Conservation (phyloP, 208 protist genomes). For the Wallacemonas sp. region DNA sequence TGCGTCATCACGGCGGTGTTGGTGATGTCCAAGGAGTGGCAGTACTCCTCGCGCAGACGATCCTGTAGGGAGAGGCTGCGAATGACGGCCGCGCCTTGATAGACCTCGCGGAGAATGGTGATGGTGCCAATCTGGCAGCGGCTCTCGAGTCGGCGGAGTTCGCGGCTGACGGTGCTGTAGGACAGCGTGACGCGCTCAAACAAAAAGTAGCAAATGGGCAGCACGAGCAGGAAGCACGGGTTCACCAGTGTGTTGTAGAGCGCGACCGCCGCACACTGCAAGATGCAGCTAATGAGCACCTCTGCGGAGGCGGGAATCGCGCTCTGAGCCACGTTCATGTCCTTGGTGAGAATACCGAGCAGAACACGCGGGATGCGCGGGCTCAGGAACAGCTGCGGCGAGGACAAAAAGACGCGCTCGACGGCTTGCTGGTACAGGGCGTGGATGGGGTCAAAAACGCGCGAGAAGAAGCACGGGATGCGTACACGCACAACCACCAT, state of each 20-base stretch:
- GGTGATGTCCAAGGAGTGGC: constrained; percentile 55
- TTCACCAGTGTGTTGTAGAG: constrained; percentile 55
- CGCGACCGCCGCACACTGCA: constrained; percentile 46
- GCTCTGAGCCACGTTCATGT: constrained; percentile 48
- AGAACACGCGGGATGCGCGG: constrained; percentile 39
- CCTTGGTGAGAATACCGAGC: constrained; percentile 44
- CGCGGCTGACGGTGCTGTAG: constrained; percentile 45
- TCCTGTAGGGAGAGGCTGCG: constrained; percentile 63
- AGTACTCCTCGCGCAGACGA: constrained; percentile 70
- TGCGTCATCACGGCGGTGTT: constrained; percentile 61
- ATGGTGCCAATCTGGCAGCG: constrained; percentile 44
- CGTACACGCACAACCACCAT: constrained; percentile 28
- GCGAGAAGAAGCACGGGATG: constrained; percentile 11
- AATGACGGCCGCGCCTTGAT: constrained; percentile 52
- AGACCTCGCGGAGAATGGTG: constrained; percentile 58
- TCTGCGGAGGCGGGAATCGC: constrained; percentile 44
- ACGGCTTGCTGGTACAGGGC: constrained; percentile 46
- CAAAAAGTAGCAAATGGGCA: constrained; percentile 49
- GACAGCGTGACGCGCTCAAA: constrained; percentile 46
- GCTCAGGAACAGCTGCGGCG: constrained; percentile 59
- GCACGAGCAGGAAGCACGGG: constrained; percentile 54
- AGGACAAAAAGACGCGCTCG: constrained; percentile 40
- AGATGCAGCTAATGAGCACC: constrained; percentile 36
- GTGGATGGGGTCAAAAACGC: constrained; percentile 40
- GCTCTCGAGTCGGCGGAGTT: constrained; percentile 60